Evolutionary conservation across 1,284 basidiomycete species (phyloP), one percentile per base, ranked within the genome.

Genomic region (Sphaerobolus stellatus): DNA sequence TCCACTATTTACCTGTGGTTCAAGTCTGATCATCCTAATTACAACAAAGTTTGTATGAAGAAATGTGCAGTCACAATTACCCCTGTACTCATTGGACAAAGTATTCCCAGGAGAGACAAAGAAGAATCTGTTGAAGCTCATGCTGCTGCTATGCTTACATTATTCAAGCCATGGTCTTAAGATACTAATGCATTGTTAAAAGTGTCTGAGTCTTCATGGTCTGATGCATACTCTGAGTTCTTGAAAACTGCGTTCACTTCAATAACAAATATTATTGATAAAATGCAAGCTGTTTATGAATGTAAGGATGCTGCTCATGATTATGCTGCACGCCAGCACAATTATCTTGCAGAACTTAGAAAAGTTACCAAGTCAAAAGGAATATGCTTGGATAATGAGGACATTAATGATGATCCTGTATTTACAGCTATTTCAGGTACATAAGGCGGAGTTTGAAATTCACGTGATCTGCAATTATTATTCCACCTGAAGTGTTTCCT

Each of bases 131-230:
- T 34, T 4, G 22, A 13, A 16, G 48, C 31, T 9, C 13, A 50
- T 11, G 14, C 22, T 36, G 3, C 24, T 11, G 22, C 30, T 2
- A 31, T 28, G 4, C 24, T 50, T 9, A 50, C 48, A 13, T 14
- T 50, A 16, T 50, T 50, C 36, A 49, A 49, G 20, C 48, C 48
- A 33, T 49, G 48, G 48, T 6, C 30, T 33, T 11, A 11, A n/a
- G n/a, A 5, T 13, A 28, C 20, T n/a, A n/a, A 13, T 36, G 5
- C 18, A 5, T 36, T 14, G 18, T 49, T 18, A 49, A 49, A 49
- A 11, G n/a, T 7, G n/a, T 13, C 14, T 13, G 18, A 27, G 27
- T 6, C 5, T 5, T 6, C 48, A 16, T 49, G 48, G 48, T 7
- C n/a, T 36, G 11, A 18, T 18, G 25, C 48, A 33, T 49, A 33